These are phyloP conservation scores for Podosphaera leucotricha DNA, from an alignment of 2,329 filamentous ascomycete genomes.

Conservation along the genomic window DNA sequence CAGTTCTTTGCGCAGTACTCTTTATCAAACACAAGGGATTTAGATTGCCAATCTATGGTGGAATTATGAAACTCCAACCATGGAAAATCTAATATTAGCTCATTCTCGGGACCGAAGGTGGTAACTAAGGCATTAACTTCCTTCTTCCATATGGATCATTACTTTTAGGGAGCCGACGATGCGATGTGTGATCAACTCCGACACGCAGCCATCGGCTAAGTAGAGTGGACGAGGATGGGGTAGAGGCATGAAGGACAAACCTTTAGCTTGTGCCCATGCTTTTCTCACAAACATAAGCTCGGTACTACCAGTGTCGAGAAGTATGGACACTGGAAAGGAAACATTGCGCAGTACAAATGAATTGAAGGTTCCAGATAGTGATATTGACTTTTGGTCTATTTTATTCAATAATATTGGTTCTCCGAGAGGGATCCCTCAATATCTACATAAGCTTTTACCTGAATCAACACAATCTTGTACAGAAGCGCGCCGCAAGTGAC, in stretches of 20 bases:
- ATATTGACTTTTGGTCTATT: neutral
- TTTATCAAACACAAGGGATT: no score
- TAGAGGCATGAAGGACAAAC: neutral
- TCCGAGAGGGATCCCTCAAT: neutral
- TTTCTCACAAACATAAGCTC: neutral
- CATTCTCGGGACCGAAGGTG: no score
- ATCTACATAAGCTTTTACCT: neutral
- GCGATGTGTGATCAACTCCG: no score
- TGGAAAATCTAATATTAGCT: no score
- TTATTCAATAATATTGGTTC: neutral
- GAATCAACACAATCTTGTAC: neutral
- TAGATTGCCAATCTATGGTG: no score
- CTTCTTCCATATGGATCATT: no score
- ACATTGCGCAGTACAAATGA: neutral
- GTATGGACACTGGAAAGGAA: neutral
- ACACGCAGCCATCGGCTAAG: no score
- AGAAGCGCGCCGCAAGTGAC: neutral
- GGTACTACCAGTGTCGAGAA: neutral
- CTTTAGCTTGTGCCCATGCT: constrained; percentile 1
- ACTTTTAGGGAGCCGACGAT: no score
- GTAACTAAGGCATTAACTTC: no score
- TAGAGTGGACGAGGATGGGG: neutral
- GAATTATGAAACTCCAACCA: no score
- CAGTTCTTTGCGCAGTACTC: no score
- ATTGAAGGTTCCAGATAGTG: neutral